Base-by-base conservation (phyloP, 805 yeast species). In the Metschnikowia similis region DNA sequence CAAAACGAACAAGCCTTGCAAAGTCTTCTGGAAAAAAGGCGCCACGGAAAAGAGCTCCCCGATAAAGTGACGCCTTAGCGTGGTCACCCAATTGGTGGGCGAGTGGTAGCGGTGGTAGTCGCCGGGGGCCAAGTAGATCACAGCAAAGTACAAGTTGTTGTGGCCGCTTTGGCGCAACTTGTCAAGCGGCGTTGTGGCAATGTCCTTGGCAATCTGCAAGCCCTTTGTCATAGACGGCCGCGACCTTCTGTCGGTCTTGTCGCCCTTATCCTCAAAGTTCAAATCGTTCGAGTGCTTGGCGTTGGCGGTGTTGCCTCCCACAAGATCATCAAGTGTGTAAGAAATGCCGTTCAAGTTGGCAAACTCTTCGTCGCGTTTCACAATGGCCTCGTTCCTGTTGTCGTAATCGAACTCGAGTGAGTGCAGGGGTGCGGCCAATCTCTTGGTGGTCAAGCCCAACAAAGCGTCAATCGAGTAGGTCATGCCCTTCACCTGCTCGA, bases 71-170 rank as follows among this genome's bases (percentile, higher is more conserved):
- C 98, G 85, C 64, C 99, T 84, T 48, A 88, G 66, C 14, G 94
- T 89, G 42, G 95, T 84, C 17, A 94, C 97, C 99, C 99, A 94
- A 64, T 87, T 85, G 1, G 89, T 81, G 2, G 99, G 99, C 9
- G 98, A 89, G 66, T 94, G 99, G 71, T 85, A 94, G 54, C 96
- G 85, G 69, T 94, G 99, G 68, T 94, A 94, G 66, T 94, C 99
- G 36, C 99, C 99, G 0, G 99, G 99, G 0, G 98, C 97, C 48
- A 94, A 75, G 65, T 94, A 94, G 16, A 94, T 89, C 16, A 94
- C 99, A 0, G 96, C 85, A 66, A 85, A 94, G 62, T 77, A 92
- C 49, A 94, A 72, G 57, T 82, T 80, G 48, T 82, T 86, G 38
- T 79, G 77, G 10, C 49, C 55, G 52, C 66, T 61, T 7, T 55